Evolutionary conservation across 2,329 filamentous ascomycete genomes (phyloP).

Genomic region (Beauveria rudraprayagi): DNA sequence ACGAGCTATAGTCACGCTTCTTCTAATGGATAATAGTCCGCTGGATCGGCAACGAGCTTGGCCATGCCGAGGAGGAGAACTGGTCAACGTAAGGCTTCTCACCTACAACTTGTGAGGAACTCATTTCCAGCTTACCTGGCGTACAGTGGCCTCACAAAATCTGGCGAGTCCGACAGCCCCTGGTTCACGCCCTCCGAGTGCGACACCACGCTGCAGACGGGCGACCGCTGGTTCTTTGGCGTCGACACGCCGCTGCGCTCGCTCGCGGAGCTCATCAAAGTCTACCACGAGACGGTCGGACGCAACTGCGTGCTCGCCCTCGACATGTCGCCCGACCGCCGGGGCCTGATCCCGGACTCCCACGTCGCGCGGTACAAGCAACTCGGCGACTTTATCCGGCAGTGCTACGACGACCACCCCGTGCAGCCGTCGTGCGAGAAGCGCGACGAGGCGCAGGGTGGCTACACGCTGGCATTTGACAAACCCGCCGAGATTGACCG

Average conservation of each 20-base stretch:
- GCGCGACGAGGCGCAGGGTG: not conserved
- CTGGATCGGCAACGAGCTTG: slow-evolving; percentile 19
- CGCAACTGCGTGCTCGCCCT: slow-evolving; percentile 20
- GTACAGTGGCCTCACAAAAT: slow-evolving; percentile 11
- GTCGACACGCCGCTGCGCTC: slow-evolving; percentile 16
- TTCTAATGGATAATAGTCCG: slow-evolving; percentile 8
- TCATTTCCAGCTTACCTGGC: not conserved
- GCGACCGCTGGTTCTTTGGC: slow-evolving; percentile 20
- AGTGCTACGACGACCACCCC: slow-evolving; percentile 8
- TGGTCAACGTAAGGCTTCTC: slow-evolving; percentile 17
- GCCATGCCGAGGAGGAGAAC: slow-evolving; percentile 18
- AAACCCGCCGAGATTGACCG: slow-evolving; percentile 16
- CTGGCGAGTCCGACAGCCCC: slow-evolving; percentile 17
- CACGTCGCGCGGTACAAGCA: slow-evolving; percentile 18
- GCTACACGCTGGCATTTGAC: slow-evolving; percentile 12
- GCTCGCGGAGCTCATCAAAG: slow-evolving; percentile 18
- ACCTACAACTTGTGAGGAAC: not conserved
- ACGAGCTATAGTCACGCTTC: too few relatives aligned
- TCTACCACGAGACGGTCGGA: slow-evolving; percentile 20
- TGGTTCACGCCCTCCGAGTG: slow-evolving; percentile 19
- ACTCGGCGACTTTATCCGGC: slow-evolving; percentile 18
- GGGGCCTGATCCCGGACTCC: slow-evolving; percentile 17
- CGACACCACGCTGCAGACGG: slow-evolving; percentile 19
- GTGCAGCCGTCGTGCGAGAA: not conserved
- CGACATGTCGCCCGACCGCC: slow-evolving; percentile 18